Evolutionary conservation across 495 filamentous ascomycete species (phyloP).

Genomic region (Achaetomiella virescens): DNA sequence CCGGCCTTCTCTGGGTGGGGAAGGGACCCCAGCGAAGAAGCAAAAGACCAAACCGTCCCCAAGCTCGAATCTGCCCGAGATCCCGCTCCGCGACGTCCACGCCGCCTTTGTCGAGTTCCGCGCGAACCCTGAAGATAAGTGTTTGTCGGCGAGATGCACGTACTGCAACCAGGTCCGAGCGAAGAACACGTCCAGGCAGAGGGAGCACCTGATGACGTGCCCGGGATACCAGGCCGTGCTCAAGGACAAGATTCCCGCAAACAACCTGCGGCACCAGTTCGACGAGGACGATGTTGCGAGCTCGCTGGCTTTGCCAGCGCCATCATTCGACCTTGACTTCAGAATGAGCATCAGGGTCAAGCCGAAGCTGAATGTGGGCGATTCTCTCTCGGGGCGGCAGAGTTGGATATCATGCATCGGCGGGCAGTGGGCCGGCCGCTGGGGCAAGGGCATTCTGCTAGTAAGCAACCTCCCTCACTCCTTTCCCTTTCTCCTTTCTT

Average conservation of each 20-base stretch:
- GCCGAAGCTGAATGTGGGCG: constrained; percentile 24
- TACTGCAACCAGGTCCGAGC: constrained; percentile 27
- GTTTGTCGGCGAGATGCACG: constrained; percentile 19
- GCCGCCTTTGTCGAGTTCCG: constrained; percentile 29
- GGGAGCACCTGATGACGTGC: constrained; percentile 26
- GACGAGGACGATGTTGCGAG: constrained; percentile 27
- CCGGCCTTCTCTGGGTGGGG: constrained; percentile 15
- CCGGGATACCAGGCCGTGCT: constrained; percentile 21
- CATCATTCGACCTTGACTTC: constrained; percentile 25
- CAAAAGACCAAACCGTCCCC: constrained; percentile 19
- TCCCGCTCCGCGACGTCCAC: constrained; percentile 25
- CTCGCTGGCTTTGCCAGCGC: constrained; percentile 23
- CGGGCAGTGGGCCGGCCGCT: constrained; percentile 27
- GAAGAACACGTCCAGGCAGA: constrained; percentile 30
- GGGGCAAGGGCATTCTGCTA: constrained; percentile 26
- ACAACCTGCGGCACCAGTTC: constrained; percentile 26
- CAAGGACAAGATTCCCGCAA: constrained; percentile 26
- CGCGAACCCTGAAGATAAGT: constrained; percentile 28
- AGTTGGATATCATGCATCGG: constrained; percentile 28
- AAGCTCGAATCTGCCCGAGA: constrained; percentile 18
- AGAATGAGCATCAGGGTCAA: constrained; percentile 28
- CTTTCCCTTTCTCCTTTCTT: not conserved
- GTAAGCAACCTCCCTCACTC: constrained; percentile 1
- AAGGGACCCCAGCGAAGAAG: constrained; percentile 22
- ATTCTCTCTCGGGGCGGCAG: constrained; percentile 12